Evolutionary conservation across 202 grass and related monocot genomes (phyloP), one percentile per base, ranked within the genome.

Genomic region (Thinopyrum obtusiflorum): DNA sequence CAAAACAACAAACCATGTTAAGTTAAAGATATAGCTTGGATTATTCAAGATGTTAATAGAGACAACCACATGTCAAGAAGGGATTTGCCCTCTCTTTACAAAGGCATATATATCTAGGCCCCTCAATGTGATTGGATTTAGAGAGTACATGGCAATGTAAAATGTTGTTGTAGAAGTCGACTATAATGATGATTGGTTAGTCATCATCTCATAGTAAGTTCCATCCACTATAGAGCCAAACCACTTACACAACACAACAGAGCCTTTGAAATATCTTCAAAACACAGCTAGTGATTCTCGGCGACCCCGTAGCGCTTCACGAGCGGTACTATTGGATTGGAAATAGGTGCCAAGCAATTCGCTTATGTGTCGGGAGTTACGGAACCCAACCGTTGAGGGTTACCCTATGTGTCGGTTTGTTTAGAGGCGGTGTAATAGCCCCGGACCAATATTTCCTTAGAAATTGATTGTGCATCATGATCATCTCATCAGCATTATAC

Each of bases 1-100:
- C 80, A 94, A 94, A 84, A 89, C 31, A 79, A 87, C 47, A 73
- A 76, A 62, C 35, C 46, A 76, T n/a, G 20, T 55, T 76, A 76
- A 57, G 46, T 76, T 12, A 32, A 76, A 32, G 27, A 57, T 76
- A 33, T 55, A 76, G 15, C 46, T 53, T 76, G 15, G 29, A 17
- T 49, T 57, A 31, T 76, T n/a, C 36, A 20, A 51, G 25, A 67
- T 29, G 39, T 13, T 80, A 14, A 5, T 66, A 20, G 29, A 28
- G 26, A 33, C 29, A 76, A 76, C 46, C 46, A 53, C 17, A n/a
- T 32, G 46, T 51, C 25, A 51, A 73, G 40, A 49, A 47, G 26
- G 23, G 13, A 49, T 46, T 74, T 74, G 13, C 11, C 24, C 71
- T 26, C 39, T 74, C 70, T 53, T 53, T 74, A 49, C 44, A 46